A percentile compares a stretch with the other conserved stretches of the same genome.
These are phyloP conservation scores for Boletus tylopilopsis DNA, from an alignment of 768 basidiomycete species.

Conservation along the genomic window DNA sequence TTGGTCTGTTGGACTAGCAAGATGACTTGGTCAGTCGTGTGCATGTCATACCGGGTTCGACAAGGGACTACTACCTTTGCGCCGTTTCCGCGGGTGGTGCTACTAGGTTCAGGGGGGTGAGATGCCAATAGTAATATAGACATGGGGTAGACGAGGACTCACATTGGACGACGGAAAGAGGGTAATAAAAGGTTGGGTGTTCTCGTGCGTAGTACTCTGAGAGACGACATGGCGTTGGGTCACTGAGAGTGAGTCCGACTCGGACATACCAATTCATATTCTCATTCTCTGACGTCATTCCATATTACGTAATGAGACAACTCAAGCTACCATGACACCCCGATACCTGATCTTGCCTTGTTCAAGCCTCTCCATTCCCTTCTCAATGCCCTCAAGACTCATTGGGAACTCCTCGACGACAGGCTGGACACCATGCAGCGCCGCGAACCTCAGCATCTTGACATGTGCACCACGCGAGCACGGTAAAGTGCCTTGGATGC, in stretches of 20 bases:
- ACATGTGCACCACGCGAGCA: slow-evolving; percentile 26
- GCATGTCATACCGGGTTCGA: too few relatives aligned
- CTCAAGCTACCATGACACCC: slow-evolving; percentile 22
- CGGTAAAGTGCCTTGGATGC: slow-evolving; percentile 24
- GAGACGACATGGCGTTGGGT: slow-evolving; percentile 10
- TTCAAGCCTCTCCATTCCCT: slow-evolving; percentile 25
- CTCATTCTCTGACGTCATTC: not conserved
- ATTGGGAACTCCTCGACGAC: slow-evolving; percentile 32
- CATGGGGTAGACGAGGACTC: not conserved
- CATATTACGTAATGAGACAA: not conserved
- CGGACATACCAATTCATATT: too few relatives aligned
- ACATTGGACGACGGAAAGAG: slow-evolving; percentile 2
- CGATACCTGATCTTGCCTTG: slow-evolving; percentile 31
- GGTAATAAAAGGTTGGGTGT: not conserved
- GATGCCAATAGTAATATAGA: too few relatives aligned
- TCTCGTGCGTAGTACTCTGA: slow-evolving; percentile 9
- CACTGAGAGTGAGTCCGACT: too few relatives aligned
- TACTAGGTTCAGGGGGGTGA: slow-evolving; percentile 23
- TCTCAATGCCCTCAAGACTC: slow-evolving; percentile 28
- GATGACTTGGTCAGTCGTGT: too few relatives aligned
- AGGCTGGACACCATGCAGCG: slow-evolving; percentile 26
- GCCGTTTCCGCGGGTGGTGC: slow-evolving; percentile 59
- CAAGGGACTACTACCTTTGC: slow-evolving; percentile 39
- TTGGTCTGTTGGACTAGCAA: slow-evolving; percentile 48
- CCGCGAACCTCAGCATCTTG: slow-evolving; percentile 36